Base-by-base conservation (phyloP, 495 filamentous ascomycete genomes). In the Annulohypoxylon maeteangense region DNA sequence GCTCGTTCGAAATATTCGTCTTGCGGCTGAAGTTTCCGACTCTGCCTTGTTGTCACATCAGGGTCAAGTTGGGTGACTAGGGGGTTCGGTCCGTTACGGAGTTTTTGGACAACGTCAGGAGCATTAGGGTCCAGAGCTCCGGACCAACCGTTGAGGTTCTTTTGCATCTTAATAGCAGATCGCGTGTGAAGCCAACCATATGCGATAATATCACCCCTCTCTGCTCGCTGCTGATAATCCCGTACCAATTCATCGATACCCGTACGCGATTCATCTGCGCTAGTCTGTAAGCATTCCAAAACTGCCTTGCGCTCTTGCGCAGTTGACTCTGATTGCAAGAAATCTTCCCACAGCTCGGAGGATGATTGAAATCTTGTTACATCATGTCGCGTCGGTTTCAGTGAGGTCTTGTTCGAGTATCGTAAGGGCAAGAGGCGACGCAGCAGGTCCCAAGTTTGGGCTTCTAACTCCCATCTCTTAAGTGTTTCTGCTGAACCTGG, bases 161-260 rank as follows among this genome's bases (percentile, higher is more conserved):
- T 99, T 78, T 93, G 89, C 36, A 90, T 86, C 81, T 99, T 99
- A 77, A 99, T 91, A 16, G 90, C 89, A 73, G 91, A 90, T 68
- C 93, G 92, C 1, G 96, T 97, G 75, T 96, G 91, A 23, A 98
- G 85, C 94, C 94, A 97, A 25, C 95, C 94, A 75, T 92, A 89
- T 10, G 91, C 87, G 81, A 94, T 91, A 1, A 92, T 88, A 58
- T 89, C 85, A 1, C 84, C 82, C 69, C 74, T 88, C 82, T 82
- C 89, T 79, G 76, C 90, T 81, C 82, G 90, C 78, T 78, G 92
- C 87, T 80, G 91, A 76, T 93, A 87, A 68, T 92, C 88, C 62
- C 89, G 85, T 56, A 93, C 90, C 20, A 96, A 80, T 12, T 87
- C 81, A 56, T 94, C 89, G n/a, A 97, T 87, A 72, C 92, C 90